These are phyloP conservation scores for Athelia psychrophila DNA, from an alignment of 1,284 basidiomycete species.

Conservation along the genomic window DNA sequence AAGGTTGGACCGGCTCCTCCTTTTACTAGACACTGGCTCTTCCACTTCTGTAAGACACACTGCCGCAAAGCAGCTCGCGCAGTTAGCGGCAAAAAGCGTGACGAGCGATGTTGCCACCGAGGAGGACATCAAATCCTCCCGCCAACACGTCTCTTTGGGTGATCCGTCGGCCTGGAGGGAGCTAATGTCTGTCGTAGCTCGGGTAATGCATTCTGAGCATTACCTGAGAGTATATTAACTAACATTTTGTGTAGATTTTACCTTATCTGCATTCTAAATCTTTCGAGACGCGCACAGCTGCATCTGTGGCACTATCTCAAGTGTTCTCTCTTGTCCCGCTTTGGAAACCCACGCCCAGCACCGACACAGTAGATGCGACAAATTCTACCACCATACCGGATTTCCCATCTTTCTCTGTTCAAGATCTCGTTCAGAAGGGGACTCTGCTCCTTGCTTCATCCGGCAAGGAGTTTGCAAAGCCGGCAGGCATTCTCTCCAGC, in stretches of 20 bases:
- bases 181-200: slow-evolving; percentile 78
- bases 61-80: slow-evolving; percentile 90
- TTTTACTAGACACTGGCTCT: slow-evolving; percentile 88
- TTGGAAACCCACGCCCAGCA: slow-evolving; percentile 61
- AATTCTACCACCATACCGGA: slow-evolving; percentile 42
- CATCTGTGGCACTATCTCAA: slow-evolving; percentile 81
- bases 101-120: slow-evolving; percentile 77
- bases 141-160: slow-evolving; percentile 53
- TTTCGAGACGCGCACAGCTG: slow-evolving; percentile 83
- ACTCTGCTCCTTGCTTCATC: slow-evolving; percentile 82
- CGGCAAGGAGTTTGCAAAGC: slow-evolving; percentile 82
- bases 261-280: slow-evolving; percentile 88
- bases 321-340: slow-evolving; percentile 83
- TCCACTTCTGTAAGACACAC: slow-evolving; percentile 83
- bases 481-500: slow-evolving; percentile 64
- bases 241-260: slow-evolving; percentile 55
- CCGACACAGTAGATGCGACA: slow-evolving; percentile 25
- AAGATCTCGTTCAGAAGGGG: slow-evolving; percentile 71
- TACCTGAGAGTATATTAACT: slow-evolving; percentile 5
- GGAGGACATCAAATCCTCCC: slow-evolving; percentile 67
- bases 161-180: slow-evolving; percentile 79
- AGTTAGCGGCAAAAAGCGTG: slow-evolving; percentile 81
- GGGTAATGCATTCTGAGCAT: slow-evolving; percentile 42
- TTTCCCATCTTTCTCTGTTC: slow-evolving; percentile 69
- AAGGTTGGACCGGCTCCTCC: slow-evolving; percentile 90